phyloP scores from a whole-genome alignment of 2,329 filamentous ascomycete species.

The Domatiomyces globalis region DNA sequence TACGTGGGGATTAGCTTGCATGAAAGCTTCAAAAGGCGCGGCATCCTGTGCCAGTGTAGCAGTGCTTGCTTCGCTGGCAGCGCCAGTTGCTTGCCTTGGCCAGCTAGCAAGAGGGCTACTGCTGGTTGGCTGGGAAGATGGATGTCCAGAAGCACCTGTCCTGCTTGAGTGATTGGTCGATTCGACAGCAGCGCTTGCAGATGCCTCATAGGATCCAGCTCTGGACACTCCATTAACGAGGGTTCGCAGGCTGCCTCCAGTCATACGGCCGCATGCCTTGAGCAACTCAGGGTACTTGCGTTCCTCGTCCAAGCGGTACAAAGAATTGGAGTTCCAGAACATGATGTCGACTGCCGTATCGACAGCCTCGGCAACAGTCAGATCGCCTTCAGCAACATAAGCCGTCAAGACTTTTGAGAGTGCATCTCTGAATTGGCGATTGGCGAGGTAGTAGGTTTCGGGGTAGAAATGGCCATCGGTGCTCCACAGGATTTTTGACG shows the following conservation, averaged over 20 bases:
- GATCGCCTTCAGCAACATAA: conserved; percentile 49
- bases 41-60: conserved; percentile 1
- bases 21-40: conserved; percentile 31
- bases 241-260: conserved; percentile 14
- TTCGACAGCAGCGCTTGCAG: conserved; percentile 11
- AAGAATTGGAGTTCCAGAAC: conserved; percentile 61
- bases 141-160: conserved; percentile 3
- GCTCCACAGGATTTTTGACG: conserved; percentile 63
- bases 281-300: conserved; percentile 18
- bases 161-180: conserved; percentile 3
- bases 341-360: conserved; percentile 52
- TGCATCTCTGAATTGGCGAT: conserved; percentile 56
- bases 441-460: conserved; percentile 61
- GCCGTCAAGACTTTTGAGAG: conserved; percentile 53
- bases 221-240: conserved; percentile 16
- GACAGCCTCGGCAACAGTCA: conserved; percentile 49
- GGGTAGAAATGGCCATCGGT: conserved; percentile 69
- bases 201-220: conserved; percentile 9
- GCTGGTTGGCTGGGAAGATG: conserved; percentile 1
- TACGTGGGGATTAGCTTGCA: conserved; percentile 36
- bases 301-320: conserved; percentile 49
- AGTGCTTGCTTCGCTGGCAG: conserved; percentile 2
- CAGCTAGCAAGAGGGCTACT: conserved; percentile 2
- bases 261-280: conserved; percentile 12
- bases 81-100: conserved; percentile 5